These are phyloP conservation scores for Penicillium vulpinum DNA, from an alignment of 2,329 filamentous ascomycete species.

Conservation along the genomic window DNA sequence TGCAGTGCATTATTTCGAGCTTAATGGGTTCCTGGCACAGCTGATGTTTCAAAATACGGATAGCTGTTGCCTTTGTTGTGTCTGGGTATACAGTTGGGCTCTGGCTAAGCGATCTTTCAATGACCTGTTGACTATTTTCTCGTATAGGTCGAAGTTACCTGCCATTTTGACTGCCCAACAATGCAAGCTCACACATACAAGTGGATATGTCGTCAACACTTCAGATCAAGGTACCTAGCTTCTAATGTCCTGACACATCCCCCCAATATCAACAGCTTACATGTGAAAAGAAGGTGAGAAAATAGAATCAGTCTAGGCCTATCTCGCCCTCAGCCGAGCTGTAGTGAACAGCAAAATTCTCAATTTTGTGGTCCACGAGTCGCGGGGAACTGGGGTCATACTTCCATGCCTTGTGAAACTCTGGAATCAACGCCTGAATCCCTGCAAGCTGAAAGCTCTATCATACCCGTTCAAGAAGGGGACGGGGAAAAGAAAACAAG, in stretches of 20 bases:
- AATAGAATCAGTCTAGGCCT: neutral
- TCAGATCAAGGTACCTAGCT: neutral
- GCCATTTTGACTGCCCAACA: neutral
- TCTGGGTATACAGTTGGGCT: neutral
- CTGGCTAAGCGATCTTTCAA: neutral
- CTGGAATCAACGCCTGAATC: neutral
- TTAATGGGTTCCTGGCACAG: neutral
- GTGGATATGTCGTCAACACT: neutral
- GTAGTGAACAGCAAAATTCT: constrained; percentile 10
- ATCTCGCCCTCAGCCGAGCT: constrained; percentile 8
- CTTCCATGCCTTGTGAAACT: constrained; percentile 21
- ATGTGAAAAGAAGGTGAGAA: neutral
- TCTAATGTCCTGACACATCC: neutral
- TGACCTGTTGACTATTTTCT: neutral
- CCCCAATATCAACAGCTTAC: neutral
- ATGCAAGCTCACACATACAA: neutral
- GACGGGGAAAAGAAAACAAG: neutral
- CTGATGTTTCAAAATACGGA: neutral
- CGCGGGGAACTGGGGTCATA: constrained; percentile 20
- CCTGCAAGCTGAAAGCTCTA: constrained; percentile 1
- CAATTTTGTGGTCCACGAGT: constrained; percentile 18
- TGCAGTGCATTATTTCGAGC: neutral
- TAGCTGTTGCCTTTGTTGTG: neutral
- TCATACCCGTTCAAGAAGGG: neutral
- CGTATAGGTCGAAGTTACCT: neutral